A percentile compares a stretch with the other conserved stretches of the same genome.
phyloP scores from a whole-genome alignment of 352 stramenopile genomes.

The Thraustochytrium sp. region DNA sequence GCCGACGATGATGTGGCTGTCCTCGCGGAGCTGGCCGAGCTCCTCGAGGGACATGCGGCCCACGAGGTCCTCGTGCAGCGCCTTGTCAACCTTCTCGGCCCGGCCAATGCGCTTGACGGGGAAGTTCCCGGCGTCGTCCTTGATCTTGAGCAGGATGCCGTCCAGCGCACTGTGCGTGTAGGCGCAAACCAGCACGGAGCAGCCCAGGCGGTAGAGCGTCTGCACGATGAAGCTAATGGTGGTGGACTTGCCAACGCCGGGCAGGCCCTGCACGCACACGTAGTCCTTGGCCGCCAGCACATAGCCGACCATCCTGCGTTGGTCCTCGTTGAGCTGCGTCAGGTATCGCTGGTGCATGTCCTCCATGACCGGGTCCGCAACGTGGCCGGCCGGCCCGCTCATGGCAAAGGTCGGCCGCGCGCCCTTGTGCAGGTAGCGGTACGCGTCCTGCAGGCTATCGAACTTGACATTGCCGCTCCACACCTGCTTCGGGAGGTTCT shows the following conservation, averaged over 20 bases:
- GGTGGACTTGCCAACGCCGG: conserved; percentile 89
- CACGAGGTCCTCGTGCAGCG: neutral
- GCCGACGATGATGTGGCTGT: conserved; percentile 53
- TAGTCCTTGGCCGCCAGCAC: conserved; percentile 57
- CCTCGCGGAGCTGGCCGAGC: neutral
- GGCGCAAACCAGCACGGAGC: conserved; percentile 88
- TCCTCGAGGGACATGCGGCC: neutral
- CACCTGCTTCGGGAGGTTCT: neutral
- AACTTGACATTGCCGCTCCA: neutral
- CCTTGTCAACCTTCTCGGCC: neutral
- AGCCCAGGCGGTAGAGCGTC: conserved; percentile 77
- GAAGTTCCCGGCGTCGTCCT: conserved; percentile 51
- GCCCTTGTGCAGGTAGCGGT: neutral
- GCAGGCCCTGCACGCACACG: conserved; percentile 72
- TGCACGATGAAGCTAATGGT: conserved; percentile 89
- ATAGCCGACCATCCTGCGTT: neutral
- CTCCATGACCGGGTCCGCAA: neutral
- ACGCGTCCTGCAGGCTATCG: neutral
- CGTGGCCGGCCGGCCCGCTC: neutral
- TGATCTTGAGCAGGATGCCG: conserved; percentile 89
- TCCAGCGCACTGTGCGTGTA: conserved; percentile 98
- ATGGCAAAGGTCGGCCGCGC: neutral
- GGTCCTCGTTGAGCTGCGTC: neutral
- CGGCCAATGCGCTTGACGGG: neutral
- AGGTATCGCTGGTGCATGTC: too few relatives aligned